These are phyloP conservation scores for Fusarium kyushuense DNA, from an alignment of 2,329 filamentous ascomycete genomes.

Conservation along the genomic window DNA sequence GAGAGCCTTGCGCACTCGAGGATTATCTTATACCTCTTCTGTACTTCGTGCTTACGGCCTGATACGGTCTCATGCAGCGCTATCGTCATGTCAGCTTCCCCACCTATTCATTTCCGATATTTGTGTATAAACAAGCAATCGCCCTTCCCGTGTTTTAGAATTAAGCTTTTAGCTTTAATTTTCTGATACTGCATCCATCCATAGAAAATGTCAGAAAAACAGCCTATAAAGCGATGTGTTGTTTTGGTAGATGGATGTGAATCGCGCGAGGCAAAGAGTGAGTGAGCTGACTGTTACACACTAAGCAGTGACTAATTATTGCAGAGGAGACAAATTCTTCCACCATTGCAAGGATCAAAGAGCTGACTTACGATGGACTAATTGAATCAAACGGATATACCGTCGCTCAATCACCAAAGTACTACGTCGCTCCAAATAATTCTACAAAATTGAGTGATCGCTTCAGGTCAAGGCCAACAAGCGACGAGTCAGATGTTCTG, in stretches of 20 bases:
- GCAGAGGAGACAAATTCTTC: slow-evolving; percentile 39
- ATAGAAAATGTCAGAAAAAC: slow-evolving; percentile 34
- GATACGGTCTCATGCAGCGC: slow-evolving; percentile 9
- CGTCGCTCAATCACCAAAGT: slow-evolving; percentile 35
- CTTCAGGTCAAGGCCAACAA: slow-evolving; percentile 23
- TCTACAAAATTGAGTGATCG: slow-evolving; percentile 32
- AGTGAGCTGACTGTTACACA: neutral
- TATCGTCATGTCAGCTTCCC: slow-evolving; percentile 11
- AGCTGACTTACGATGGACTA: slow-evolving; percentile 33
- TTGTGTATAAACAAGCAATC: neutral
- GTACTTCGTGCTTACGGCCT: slow-evolving; percentile 14
- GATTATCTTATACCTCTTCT: slow-evolving; percentile 12
- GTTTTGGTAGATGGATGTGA: slow-evolving; percentile 42
- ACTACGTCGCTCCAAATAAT: slow-evolving; percentile 26
- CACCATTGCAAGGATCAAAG: slow-evolving; percentile 34
- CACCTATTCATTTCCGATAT: neutral
- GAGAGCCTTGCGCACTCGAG: slow-evolving; percentile 19
- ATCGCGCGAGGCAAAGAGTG: neutral
- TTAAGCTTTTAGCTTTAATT: neutral
- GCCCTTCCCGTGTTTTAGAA: neutral
- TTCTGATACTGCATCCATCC: neutral
- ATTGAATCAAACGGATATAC: slow-evolving; percentile 8
- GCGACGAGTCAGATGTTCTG: slow-evolving; percentile 33
- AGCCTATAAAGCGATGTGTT: slow-evolving; percentile 34
- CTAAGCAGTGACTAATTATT: slow-evolving; percentile 8